A percentile compares a stretch with the other conserved stretches of the same genome.
These are phyloP conservation scores for Thelonectria discophora DNA, from an alignment of 2,329 filamentous ascomycete genomes.

Conservation along the genomic window DNA sequence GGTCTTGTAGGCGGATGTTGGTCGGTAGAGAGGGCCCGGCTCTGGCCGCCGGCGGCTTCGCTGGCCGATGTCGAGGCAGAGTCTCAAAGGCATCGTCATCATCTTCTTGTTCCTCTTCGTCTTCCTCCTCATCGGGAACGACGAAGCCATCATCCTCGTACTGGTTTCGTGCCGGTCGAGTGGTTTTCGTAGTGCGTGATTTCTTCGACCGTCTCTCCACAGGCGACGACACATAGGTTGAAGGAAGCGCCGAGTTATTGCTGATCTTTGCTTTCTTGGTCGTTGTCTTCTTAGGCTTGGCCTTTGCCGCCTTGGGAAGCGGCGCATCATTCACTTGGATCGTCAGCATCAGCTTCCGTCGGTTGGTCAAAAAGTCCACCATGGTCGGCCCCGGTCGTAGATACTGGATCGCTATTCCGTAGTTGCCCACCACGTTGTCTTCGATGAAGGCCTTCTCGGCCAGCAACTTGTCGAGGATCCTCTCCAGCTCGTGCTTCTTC, in stretches of 20 bases:
- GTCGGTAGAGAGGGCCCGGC: conserved; percentile 67
- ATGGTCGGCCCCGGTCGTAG: conserved; percentile 60
- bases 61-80: conserved; percentile 49
- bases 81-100: conserved; percentile 57
- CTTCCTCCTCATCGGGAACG: conserved; percentile 50
- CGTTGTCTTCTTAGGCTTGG: conserved; percentile 48
- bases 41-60: conserved; percentile 45
- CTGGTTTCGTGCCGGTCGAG: conserved; percentile 48
- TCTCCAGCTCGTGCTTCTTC: conserved; percentile 79
- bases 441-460: conserved; percentile 79
- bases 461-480: conserved; percentile 81
- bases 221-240: conserved; percentile 63
- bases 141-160: conserved; percentile 62
- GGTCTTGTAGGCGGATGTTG: conserved; percentile 61
- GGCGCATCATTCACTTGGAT: conserved; percentile 49
- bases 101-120: conserved; percentile 31
- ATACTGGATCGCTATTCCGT: conserved; percentile 79
- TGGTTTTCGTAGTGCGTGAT: conserved; percentile 39
- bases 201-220: conserved; percentile 48
- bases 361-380: conserved; percentile 53
- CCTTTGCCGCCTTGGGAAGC: conserved; percentile 43
- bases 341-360: conserved; percentile 56
- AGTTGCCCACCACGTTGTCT: conserved; percentile 61
- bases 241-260: conserved; percentile 53
- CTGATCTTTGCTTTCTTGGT: conserved; percentile 50